phyloP scores from a whole-genome alignment of 345 rosid species.

The Hirschfeldia incana region DNA sequence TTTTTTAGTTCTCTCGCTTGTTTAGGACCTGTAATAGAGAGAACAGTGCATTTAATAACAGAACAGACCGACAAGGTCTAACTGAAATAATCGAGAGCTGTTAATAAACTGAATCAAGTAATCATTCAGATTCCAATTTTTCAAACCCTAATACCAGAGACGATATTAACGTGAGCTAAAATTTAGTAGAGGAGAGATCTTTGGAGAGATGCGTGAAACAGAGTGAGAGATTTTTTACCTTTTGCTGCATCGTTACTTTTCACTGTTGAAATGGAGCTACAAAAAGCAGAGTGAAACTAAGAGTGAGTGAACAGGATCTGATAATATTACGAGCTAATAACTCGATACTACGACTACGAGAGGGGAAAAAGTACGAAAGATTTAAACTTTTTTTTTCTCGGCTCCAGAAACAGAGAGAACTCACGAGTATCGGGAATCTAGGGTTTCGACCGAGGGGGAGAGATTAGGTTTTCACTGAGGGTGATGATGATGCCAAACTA shows the following conservation, averaged over 20 bases:
- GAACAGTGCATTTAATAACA: background rate
- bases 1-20: constrained; percentile 5
- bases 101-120: too few relatives aligned
- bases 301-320: constrained; percentile 8
- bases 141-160: background rate
- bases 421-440: background rate
- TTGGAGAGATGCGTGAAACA: background rate
- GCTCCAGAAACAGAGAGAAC: background rate
- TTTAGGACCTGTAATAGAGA: constrained; percentile 20
- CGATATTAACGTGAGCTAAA: background rate
- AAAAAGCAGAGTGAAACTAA: constrained; percentile 16
- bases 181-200: background rate
- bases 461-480: background rate
- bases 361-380: background rate
- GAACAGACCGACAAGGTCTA: background rate
- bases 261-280: background rate
- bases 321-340: constrained; percentile 9
- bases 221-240: background rate
- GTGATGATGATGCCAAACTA: constrained; percentile 37
- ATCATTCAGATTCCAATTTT: background rate
- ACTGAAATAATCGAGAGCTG: background rate
- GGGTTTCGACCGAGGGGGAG: constrained; percentile 1
- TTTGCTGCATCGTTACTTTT: constrained; percentile 15
- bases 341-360: background rate
- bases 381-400: constrained; percentile 6